Base-by-base conservation (phyloP, 345 rosid genomes). In the Camelina hispida region DNA sequence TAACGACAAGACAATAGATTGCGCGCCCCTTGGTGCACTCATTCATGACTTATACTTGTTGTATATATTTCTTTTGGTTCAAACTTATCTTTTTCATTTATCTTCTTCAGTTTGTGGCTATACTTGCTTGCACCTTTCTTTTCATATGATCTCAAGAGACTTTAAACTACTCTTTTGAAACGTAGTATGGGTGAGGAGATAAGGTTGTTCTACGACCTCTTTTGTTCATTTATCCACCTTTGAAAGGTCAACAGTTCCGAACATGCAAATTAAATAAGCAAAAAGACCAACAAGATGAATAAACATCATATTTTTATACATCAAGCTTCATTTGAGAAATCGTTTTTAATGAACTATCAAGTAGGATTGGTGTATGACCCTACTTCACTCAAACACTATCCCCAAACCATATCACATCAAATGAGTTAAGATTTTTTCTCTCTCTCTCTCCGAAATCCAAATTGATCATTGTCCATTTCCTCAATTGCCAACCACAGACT, bases 341-440 rank as follows among this genome's bases (percentile, higher is more conserved):
- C 4, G 77, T 9, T 51, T 25, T 16, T 7, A 52, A 40, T 5
- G 25, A 54, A 15, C n/a, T 42, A 72, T 50, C 54, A 57, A 66
- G 35, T 37, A 74, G 43, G 61, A 60, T 67, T 15, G 18, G 65
- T 53, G 51, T 76, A 44, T 62, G 80, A 46, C 75, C 80, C 69
- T 69, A 76, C 79, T 76, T 61, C 64, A 68, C 69, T 69, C 69
- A 58, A 68, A 76, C 64, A 69, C 80, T 69, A 69, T 69, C 71
- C 71, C 37, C 75, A 69, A 69, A 69, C 66, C 75, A 55, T 69
- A 69, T 69, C 80, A 76, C 55, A 54, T 54, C 44, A 46, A 46
- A 34, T 32, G 70, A 60, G 46, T 60, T 76, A 5, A 69, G 71
- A 69, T 69, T 68, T 59, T 51, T 62, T 38, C 61, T 56, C 58